Evolutionary conservation across 768 basidiomycete genomes (phyloP).

Genomic region (Mycena kentingensis): DNA sequence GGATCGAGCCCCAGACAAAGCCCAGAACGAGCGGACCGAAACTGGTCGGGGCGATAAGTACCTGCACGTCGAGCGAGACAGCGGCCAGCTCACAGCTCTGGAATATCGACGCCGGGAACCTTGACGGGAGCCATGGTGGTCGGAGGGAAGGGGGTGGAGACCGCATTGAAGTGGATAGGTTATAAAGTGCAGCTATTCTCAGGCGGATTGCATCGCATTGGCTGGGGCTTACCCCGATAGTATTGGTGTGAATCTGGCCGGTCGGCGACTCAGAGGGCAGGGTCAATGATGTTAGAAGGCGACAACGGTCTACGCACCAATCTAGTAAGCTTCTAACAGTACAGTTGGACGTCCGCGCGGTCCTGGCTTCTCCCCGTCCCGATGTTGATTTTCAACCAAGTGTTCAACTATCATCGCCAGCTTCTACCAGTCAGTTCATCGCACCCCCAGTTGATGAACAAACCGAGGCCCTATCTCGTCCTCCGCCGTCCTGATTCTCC

Average conservation of each 20-base stretch:
- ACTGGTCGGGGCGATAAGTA: not conserved
- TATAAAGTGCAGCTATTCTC: not conserved
- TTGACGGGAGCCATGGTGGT: not conserved
- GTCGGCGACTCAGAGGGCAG: no score
- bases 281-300: not conserved
- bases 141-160: not conserved
- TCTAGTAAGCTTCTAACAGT: not conserved
- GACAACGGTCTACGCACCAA: not conserved
- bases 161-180: not conserved
- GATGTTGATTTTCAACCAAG: no score
- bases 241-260: not conserved
- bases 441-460: not conserved
- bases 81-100: not conserved
- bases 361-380: not conserved
- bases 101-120: not conserved
- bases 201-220: not conserved
- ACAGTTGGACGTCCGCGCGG: not conserved
- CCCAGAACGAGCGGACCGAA: slow-evolving; percentile 3
- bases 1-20: slow-evolving; percentile 5
- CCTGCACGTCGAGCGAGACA: not conserved
- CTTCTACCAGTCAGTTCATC: not conserved
- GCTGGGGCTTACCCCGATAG: not conserved
- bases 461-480: not conserved
- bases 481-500: no score
- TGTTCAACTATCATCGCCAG: no score